Base-by-base conservation (phyloP, 2,329 filamentous ascomycete species). In the Xylariaceae sp. region DNA sequence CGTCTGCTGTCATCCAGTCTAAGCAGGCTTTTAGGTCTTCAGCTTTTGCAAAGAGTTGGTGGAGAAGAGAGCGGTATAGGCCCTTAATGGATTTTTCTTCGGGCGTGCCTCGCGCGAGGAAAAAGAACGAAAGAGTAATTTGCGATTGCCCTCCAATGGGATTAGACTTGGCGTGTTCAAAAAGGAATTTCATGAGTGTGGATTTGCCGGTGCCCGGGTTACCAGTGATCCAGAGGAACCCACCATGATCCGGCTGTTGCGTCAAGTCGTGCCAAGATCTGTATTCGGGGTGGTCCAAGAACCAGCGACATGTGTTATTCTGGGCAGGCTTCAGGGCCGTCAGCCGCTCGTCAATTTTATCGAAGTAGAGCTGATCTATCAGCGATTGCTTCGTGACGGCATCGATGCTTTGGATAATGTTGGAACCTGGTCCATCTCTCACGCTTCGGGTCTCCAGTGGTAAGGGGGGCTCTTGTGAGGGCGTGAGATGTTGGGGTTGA, bases 41-140 rank as follows among this genome's bases (percentile, higher is more conserved):
- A n/a, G n/a, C n/a, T n/a, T n/a, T n/a, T n/a, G n/a, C n/a, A n/a
- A n/a, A n/a, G n/a, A 83, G 63, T 56, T 84, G 79, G 9, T 69
- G 62, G 2, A 83, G 60, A 9, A 84, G 63, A 2, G 79, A 78
- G 8, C 79, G 75, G 60, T 82, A 82, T 56, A 84, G 72, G 3
- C 82, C 80, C 0, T 61, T 19, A 0, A 71, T 73, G 0, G 77
- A 73, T 59, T 74, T 81, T 55, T 83, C 78, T 16, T 78, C 65
- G 6, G 68, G 50, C 0, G 67, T 64, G 0, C 79, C 79, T 41
- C 78, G 67, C 0, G 78, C 78, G 50, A 80, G 77, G 71, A 82
- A 82, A 69, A 81, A 82, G 65, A 81, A 82, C n/a, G n/a, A 0
- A 65, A 68, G 5, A 70, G 57, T 23, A 37, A 40, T 31, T 12